These are phyloP conservation scores for Blastocladiella emersonii DNA, from an alignment of 371 early-diverging fungal genomes.

Conservation along the genomic window DNA sequence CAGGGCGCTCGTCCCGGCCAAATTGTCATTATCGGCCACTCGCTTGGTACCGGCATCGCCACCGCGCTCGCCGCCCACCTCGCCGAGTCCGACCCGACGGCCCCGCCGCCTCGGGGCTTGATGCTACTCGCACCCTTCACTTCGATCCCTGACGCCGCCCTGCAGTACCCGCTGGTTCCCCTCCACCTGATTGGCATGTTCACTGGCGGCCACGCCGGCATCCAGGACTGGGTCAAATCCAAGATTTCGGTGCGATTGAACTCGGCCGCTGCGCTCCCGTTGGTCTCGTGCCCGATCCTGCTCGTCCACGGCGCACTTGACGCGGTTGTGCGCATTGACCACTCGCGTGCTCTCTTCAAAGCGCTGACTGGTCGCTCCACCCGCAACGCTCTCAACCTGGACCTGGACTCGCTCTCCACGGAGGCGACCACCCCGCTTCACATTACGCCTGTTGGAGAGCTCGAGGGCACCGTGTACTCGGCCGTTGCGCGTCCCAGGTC, in stretches of 20 bases:
- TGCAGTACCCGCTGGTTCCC: slow-evolving; percentile 16
- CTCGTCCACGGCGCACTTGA: neutral
- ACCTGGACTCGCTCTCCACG: too few relatives aligned
- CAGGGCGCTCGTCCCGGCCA: slow-evolving; percentile 13
- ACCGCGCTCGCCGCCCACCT: slow-evolving; percentile 15
- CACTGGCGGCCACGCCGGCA: neutral
- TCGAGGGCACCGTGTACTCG: neutral
- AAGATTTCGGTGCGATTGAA: neutral
- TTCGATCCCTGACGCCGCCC: slow-evolving; percentile 27
- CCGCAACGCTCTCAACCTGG: too few relatives aligned
- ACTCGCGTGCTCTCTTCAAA: neutral
- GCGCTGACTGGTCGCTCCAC: too few relatives aligned
- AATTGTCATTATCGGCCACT: slow-evolving; percentile 28
- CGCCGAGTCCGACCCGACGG: slow-evolving; percentile 11
- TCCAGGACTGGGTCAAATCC: neutral
- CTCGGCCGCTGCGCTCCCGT: neutral
- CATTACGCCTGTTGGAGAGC: neutral
- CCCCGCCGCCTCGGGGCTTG: slow-evolving; percentile 16
- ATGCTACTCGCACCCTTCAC: slow-evolving; percentile 25
- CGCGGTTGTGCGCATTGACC: neutral
- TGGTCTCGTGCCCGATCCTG: neutral
- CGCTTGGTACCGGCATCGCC: slow-evolving; percentile 30
- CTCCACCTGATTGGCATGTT: neutral
- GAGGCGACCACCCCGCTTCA: neutral
- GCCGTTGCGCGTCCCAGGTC: neutral